Conservation (phyloP, 352 stramenopile species). For the Pythium folliculosum region DNA sequence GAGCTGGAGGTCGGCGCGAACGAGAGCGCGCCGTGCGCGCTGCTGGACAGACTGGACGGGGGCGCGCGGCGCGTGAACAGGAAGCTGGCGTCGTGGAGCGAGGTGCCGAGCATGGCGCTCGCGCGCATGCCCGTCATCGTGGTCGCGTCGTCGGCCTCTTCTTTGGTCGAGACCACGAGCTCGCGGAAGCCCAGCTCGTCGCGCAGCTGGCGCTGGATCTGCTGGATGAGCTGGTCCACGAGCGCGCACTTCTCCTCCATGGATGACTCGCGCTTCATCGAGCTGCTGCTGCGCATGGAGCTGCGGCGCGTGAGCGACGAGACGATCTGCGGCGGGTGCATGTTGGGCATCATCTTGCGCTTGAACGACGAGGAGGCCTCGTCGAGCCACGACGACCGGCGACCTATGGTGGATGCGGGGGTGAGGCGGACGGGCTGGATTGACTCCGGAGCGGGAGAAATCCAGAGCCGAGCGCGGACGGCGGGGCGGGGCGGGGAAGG, state of each 20-base stretch:
- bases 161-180: conserved; percentile 58
- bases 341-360: conserved; percentile 39
- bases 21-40: neutral
- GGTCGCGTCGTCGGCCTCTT: conserved; percentile 40
- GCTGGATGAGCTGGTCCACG: conserved; percentile 71
- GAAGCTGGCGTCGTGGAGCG: conserved; percentile 22
- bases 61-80: conserved; percentile 13
- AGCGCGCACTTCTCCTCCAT: conserved; percentile 63
- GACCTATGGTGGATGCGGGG: conserved; percentile 16
- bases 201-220: conserved; percentile 57
- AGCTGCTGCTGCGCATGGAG: conserved; percentile 35
- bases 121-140: conserved; percentile 30
- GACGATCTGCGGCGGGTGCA: conserved; percentile 42
- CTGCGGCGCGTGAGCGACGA: conserved; percentile 36
- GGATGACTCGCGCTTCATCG: conserved; percentile 36
- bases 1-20: neutral
- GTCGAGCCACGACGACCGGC: conserved; percentile 17
- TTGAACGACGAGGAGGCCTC: conserved; percentile 21
- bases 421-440: conserved; percentile 13
- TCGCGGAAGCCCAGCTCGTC: conserved; percentile 69
- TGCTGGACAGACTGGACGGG: neutral
- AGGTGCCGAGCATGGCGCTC: conserved; percentile 22
- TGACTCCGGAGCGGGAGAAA: neutral
- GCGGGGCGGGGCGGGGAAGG: neutral
- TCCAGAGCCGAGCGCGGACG: conserved; percentile 6